Evolutionary conservation across 2,329 filamentous ascomycete species (phyloP).

Genomic region (Aspergillus brasiliensis): DNA sequence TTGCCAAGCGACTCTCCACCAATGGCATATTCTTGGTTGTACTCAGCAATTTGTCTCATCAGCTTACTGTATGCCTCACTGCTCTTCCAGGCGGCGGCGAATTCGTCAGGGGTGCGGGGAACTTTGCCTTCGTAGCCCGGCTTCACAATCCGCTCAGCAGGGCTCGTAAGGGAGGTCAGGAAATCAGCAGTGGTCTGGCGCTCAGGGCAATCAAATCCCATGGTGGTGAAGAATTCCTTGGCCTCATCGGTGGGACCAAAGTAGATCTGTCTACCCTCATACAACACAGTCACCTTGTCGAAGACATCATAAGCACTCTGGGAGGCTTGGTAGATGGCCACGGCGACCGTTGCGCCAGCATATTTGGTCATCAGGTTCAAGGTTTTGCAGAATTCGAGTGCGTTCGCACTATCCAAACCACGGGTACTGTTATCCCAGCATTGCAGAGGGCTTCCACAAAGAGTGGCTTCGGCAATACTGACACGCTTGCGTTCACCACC

Average conservation of each 20-base stretch:
- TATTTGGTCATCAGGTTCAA: slow-evolving; percentile 55
- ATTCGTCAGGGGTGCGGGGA: slow-evolving; percentile 71
- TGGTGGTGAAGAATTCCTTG: slow-evolving; percentile 66
- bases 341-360: slow-evolving; percentile 51
- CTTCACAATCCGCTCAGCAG: slow-evolving; percentile 59
- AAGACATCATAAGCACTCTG: slow-evolving; percentile 60
- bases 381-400: slow-evolving; percentile 59
- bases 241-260: slow-evolving; percentile 67
- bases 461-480: slow-evolving; percentile 58
- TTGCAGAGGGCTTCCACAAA: slow-evolving; percentile 51
- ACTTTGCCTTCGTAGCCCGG: slow-evolving; percentile 64
- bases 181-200: slow-evolving; percentile 73
- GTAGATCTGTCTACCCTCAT: slow-evolving; percentile 77
- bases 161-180: slow-evolving; percentile 69
- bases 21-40: slow-evolving; percentile 46
- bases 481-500: slow-evolving; percentile 65
- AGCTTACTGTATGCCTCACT: slow-evolving; percentile 51
- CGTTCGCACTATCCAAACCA: slow-evolving; percentile 58
- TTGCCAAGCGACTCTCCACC: slow-evolving; percentile 44
- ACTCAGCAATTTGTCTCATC: slow-evolving; percentile 47
- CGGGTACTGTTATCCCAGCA: slow-evolving; percentile 55
- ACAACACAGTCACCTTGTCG: slow-evolving; percentile 72
- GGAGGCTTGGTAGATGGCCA: slow-evolving; percentile 60
- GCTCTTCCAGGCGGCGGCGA: slow-evolving; percentile 60
- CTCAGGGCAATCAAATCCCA: slow-evolving; percentile 70